These are phyloP conservation scores for Adiantum capillusveneris DNA, from an alignment of 75 land plant genomes.

Conservation along the genomic window DNA sequence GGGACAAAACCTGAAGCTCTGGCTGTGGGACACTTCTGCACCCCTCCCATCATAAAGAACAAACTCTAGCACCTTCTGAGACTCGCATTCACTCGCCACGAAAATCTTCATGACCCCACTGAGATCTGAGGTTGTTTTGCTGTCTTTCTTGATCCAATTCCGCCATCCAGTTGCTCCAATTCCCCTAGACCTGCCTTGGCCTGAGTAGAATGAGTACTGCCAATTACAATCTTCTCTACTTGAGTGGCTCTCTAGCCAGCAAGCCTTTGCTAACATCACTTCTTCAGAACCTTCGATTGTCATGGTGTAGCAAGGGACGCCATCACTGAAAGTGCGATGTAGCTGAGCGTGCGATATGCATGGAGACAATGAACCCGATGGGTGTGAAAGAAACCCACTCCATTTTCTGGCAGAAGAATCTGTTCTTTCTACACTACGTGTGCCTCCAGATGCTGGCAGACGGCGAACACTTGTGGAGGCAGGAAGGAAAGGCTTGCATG, in stretches of 20 bases:
- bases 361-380: neutral
- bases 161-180: neutral
- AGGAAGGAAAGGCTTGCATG: conserved; percentile 4
- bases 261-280: neutral
- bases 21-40: too few species aligned
- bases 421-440: neutral
- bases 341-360: neutral
- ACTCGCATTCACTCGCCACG: too few species aligned
- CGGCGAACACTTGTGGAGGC: neutral
- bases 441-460: neutral
- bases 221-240: neutral
- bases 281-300: neutral
- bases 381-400: neutral
- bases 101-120: too few species aligned
- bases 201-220: neutral
- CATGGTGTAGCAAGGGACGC: neutral
- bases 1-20: too few species aligned
- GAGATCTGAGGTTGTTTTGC: neutral
- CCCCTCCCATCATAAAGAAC: too few species aligned
- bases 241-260: conserved; percentile 1
- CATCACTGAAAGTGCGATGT: neutral
- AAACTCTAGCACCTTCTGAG: too few species aligned
- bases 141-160: neutral
- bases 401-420: neutral
- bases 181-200: neutral